Evolutionary conservation across 2,329 filamentous ascomycete genomes (phyloP), one percentile per base, ranked within the genome.

Genomic region (Fusarium luffae): DNA sequence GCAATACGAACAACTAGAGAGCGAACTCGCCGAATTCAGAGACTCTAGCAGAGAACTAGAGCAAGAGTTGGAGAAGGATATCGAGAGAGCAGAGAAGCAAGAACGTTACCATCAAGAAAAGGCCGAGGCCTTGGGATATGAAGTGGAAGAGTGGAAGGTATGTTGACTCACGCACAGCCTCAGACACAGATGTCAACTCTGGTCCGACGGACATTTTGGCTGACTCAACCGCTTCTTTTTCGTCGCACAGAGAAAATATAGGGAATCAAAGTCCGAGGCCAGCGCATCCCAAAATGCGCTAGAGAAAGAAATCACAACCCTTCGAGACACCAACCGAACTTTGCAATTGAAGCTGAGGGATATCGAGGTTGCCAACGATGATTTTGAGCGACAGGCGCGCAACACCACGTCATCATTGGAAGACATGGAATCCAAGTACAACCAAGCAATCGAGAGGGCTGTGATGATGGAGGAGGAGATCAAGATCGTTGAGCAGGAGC

Each of bases 111-210:
- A 98, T 74, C 91, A 94, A 79, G 92, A 97, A 79, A 97, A 95
- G 83, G 92, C 93, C 1, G 95, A 98, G 80, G 87, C 86, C 40
- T 81, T 97, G 68, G 89, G 87, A 51, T 99, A 93, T 77, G 94
- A 98, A 80, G 94, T 96, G 1, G 94, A 98, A 62, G 96, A 99
- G 82, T 99, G 96, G 96, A 98, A 98, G 90, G 94, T 95, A 84
- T 80, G 88, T 74, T 46, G 46, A 52, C 46, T 44, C 37, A 52
- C 49, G 50, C 34, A 50, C 47, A 25, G 28, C 37, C 37, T 34
- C 19, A 25, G 47, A 50, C 18, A 25, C 30, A 37, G 25, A 28
- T 14, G 44, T 47, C 23, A 47, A 47, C 13, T 40, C 13, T 42
- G 42, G 30, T 19, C 7, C 7, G 55, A 16, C 21, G 37, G 32